Conservation (phyloP, 345 rosid species). For the Erodium maritimum region DNA sequence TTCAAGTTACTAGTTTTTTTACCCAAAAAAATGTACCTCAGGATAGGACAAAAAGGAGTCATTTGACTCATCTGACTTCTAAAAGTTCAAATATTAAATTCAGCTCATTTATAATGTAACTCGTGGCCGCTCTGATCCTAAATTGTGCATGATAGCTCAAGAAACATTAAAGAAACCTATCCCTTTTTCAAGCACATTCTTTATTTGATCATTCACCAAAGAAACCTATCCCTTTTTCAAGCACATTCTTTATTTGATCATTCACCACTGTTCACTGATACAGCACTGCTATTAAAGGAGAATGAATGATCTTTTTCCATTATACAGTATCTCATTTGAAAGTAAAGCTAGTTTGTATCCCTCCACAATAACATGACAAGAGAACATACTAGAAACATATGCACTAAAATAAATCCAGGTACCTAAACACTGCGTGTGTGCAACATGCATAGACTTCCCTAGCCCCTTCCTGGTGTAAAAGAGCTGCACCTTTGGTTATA, state of each 20-base stretch:
- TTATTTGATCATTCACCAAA: no score
- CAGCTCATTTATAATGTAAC: not conserved
- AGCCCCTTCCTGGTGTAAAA: slow-evolving; percentile 94
- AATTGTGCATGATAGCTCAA: not conserved
- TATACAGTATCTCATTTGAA: not conserved
- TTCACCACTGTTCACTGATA: not conserved
- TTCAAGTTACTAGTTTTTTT: not conserved
- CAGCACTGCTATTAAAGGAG: no score
- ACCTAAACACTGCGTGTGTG: slow-evolving; percentile 97
- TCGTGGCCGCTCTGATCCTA: not conserved
- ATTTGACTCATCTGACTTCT: not conserved
- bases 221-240: not conserved
- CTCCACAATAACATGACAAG: not conserved
- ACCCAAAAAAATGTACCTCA: not conserved
- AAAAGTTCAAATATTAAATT: not conserved
- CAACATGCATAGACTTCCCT: slow-evolving; percentile 92
- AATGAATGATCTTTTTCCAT: not conserved
- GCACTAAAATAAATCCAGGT: slow-evolving; percentile 8
- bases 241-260: not conserved
- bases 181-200: no score
- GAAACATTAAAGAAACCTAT: not conserved
- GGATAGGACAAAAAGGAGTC: not conserved
- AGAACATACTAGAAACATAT: not conserved
- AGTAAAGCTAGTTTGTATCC: not conserved
- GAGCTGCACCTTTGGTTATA: slow-evolving; percentile 88